Percentiles rank a stretch among this genome's conserved stretches.
These are phyloP conservation scores for Podospora australis DNA, from an alignment of 495 filamentous ascomycete species.

Conservation along the genomic window DNA sequence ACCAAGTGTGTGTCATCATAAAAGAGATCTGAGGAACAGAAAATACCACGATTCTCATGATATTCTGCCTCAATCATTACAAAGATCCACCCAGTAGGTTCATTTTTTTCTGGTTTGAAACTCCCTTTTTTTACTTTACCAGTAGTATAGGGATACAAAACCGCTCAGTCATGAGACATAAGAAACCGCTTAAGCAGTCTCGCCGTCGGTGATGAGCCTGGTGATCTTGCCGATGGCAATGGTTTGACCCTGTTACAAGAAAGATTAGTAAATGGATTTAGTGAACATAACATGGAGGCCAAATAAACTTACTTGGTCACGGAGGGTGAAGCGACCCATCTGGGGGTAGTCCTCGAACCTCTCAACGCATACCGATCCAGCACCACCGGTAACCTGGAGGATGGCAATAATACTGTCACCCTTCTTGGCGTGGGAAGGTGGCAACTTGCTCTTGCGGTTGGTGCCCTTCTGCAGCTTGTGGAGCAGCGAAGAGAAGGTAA, in stretches of 20 bases:
- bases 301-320: conserved; percentile 66
- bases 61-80: too few relatives aligned
- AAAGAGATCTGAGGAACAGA: too few relatives aligned
- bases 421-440: conserved; percentile 85
- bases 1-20: too few relatives aligned
- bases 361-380: conserved; percentile 86
- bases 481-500: conserved; percentile 77
- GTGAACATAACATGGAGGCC: conserved; percentile 12
- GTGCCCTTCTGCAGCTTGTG: conserved; percentile 97
- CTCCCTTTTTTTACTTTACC: too few relatives aligned
- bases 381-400: conserved; percentile 75
- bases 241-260: conserved; percentile 71
- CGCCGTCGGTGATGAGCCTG: conserved; percentile 57
- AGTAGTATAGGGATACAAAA: too few relatives aligned
- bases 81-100: too few relatives aligned
- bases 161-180: too few relatives aligned
- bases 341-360: conserved; percentile 90
- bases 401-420: conserved; percentile 91
- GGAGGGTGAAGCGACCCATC: conserved; percentile 87
- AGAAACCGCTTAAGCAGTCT: conserved; percentile 25
- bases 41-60: too few relatives aligned
- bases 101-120: too few relatives aligned
- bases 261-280: conserved; percentile 6
- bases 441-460: conserved; percentile 83
- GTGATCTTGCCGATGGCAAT: conserved; percentile 96